These are phyloP conservation scores for Asparagopsis taxiformis DNA, from an alignment of 31 red algal genomes.

Conservation along the genomic window DNA sequence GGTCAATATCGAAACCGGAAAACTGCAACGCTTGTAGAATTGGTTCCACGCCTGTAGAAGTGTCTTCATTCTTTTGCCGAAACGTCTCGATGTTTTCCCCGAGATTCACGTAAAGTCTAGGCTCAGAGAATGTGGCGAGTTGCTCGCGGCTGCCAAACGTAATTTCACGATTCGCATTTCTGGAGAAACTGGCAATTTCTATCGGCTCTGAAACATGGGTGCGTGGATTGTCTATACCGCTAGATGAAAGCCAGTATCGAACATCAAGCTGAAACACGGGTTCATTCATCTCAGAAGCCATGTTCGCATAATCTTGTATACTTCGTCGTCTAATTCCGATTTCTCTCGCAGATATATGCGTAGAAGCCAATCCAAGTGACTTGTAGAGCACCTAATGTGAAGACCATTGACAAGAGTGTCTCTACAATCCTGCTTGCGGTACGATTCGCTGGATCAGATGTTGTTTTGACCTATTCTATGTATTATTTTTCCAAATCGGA, in stretches of 20 bases:
- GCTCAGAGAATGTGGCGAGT: constrained; percentile 36
- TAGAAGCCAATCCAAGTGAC: too few relatives aligned
- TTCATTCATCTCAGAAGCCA: too few relatives aligned
- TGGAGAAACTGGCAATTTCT: constrained; percentile 67
- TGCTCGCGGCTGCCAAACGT: constrained; percentile 41
- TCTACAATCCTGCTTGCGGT: too few relatives aligned
- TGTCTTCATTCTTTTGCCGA: constrained; percentile 41
- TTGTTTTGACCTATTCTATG: too few relatives aligned
- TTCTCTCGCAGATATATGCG: too few relatives aligned
- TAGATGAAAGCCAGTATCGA: not conserved
- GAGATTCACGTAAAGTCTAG: constrained; percentile 22
- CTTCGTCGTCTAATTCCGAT: too few relatives aligned
- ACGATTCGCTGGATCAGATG: too few relatives aligned
- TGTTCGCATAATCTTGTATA: too few relatives aligned
- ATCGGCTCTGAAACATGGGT: constrained; percentile 61
- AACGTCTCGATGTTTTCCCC: constrained; percentile 38
- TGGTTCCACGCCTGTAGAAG: constrained; percentile 38
- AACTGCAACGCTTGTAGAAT: constrained; percentile 38
- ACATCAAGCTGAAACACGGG: not conserved
- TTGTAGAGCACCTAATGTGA: too few relatives aligned
- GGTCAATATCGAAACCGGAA: constrained; percentile 11
- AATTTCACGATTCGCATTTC: constrained; percentile 40
- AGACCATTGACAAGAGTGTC: too few relatives aligned
- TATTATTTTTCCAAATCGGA: too few relatives aligned
- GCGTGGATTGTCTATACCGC: not conserved